Conservation (phyloP, 768 basidiomycete genomes). For the Pulveroboletus sp. region DNA sequence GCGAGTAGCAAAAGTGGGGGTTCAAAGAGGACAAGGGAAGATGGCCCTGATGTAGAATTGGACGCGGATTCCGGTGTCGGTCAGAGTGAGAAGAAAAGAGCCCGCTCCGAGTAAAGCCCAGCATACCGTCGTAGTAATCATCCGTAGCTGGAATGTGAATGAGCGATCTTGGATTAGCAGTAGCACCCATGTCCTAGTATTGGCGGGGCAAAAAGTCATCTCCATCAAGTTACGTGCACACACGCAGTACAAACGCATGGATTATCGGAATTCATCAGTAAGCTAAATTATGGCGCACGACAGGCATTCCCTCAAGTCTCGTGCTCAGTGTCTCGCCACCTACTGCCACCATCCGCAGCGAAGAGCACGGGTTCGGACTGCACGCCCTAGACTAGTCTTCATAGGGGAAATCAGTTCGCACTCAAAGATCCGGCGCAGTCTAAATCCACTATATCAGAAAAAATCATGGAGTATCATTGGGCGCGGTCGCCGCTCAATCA, state of each 20-base stretch:
- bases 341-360: slow-evolving; percentile 68
- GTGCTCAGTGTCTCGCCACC: slow-evolving; percentile 60
- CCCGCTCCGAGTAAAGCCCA: slow-evolving; percentile 10
- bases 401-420: background rate
- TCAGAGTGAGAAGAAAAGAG: slow-evolving; percentile 11
- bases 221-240: background rate
- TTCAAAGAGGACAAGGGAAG: slow-evolving; percentile 16
- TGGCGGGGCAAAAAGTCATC: background rate
- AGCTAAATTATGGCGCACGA: background rate
- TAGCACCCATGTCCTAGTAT: too few relatives aligned
- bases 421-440: background rate
- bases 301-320: slow-evolving; percentile 62
- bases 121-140: background rate
- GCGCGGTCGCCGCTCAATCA: slow-evolving; percentile 51
- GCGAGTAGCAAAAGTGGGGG: slow-evolving; percentile 13
- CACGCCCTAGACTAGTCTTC: slow-evolving; percentile 68
- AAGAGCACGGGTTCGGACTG: slow-evolving; percentile 78
- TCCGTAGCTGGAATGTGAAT: background rate
- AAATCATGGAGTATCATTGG: too few relatives aligned
- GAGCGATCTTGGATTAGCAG: too few relatives aligned
- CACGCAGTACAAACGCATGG: background rate
- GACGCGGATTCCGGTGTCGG: background rate
- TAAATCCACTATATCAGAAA: slow-evolving; percentile 68
- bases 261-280: slow-evolving; percentile 5
- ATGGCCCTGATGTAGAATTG: background rate